Base-by-base conservation (phyloP, 257 asterid genomes). In the Salvia miltiorrhiza region DNA sequence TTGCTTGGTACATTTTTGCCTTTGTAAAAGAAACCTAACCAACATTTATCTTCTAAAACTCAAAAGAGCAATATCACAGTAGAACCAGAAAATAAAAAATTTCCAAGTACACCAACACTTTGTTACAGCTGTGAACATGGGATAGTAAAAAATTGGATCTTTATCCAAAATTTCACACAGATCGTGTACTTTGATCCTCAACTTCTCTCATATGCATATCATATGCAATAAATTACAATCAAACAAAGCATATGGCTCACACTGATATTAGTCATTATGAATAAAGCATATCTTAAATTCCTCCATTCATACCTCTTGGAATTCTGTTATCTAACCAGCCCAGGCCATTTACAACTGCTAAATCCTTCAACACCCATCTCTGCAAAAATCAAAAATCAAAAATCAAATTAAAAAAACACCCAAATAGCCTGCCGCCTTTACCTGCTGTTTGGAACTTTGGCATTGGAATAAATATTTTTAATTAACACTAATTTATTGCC, bases 281-380 rank as follows among this genome's bases (percentile, higher is more conserved):
- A 57, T 30, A 35, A 63, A 19, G 54, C 69, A n/a, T n/a, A n/a
- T n/a, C n/a, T n/a, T n/a, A n/a, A n/a, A n/a, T n/a, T n/a, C n/a
- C n/a, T n/a, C n/a, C n/a, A n/a, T n/a, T n/a, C n/a, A n/a, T n/a
- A 89, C 98, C 98, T 92, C 75, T 83, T 84, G 48, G 94, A 83
- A 56, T 87, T 95, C 45, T 74, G 77, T 82, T 89, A 90, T 55
- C 67, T 56, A 70, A 55, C 80, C 65, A 74, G 66, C 59, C 39
- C 82, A 54, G 73, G 77, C 73, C 79, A 81, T 73, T 72, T 76
- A 72, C 88, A 60, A 28, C 65, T 76, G 74, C 73, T 77, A 83
- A 75, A 70, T 74, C 88, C 85, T 77, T 86, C 90, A 55, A 74
- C 75, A 59, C 80, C 86, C 93, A 90, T 88, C 78, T 84, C 87